Evolutionary conservation across 768 basidiomycete species (phyloP), one percentile per base, ranked within the genome.

Genomic region (Lactifluus pinguis): DNA sequence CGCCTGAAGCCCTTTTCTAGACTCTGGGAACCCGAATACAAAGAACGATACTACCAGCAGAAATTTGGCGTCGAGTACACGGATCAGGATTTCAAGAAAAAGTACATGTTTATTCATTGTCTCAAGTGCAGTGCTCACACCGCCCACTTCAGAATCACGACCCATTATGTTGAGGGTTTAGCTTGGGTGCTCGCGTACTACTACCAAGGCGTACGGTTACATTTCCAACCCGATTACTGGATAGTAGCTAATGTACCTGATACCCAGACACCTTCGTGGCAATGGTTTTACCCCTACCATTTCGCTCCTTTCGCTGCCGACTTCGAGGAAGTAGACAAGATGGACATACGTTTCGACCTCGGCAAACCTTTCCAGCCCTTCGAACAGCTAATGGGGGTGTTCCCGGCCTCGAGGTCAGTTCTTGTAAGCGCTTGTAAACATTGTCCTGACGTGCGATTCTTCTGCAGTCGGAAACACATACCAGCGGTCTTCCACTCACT

Each of bases 241-340:
- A 47, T 5, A 55, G 21, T 61, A 15, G 14, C 34, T 64, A 44
- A 29, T 63, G 69, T 38, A 69, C 68, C 52, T 63, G 19, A 63
- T 53, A n/a, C 53, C 54, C 49, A 70, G 92, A 84, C 90, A 8
- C 89, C 91, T 4, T 97, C 95, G 3, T 98, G 95, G 95, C 85
- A 94, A 69, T 99, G 97, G 97, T 99, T 88, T 75, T 98, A 98
- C 72, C 97, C 97, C 1, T 95, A 89, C 69, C 97, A 99, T 73
- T 99, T 97, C 71, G 92, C 97, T 13, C 97, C 97, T 0, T 99
- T 99, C 71, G 97, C 97, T 8, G 86, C 87, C 62, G 97, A 99
- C 72, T 98, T 98, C 66, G 80, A 82, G 58, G 85, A 89, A 49
- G 77, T 95, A 50, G 81, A 79, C 39, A 78, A 84, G 64, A 84